phyloP scores from a whole-genome alignment of 345 rosid genomes.

The Gossypium longicalyx region DNA sequence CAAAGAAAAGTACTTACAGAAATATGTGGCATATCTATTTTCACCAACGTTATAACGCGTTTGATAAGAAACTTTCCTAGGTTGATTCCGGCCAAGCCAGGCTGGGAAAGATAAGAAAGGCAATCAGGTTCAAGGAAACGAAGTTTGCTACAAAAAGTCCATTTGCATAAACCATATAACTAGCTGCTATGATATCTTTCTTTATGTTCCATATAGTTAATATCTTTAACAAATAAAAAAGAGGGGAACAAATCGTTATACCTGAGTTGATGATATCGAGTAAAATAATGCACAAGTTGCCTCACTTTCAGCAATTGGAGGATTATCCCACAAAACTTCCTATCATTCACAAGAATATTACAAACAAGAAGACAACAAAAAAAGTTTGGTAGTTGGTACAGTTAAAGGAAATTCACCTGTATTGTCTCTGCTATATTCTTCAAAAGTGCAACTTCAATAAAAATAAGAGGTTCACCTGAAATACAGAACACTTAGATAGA shows the following conservation, averaged over 20 bases:
- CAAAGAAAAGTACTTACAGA: conserved; percentile 51
- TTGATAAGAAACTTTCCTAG: conserved; percentile 91
- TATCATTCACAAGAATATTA: conserved; percentile 23
- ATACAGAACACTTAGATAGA: neutral
- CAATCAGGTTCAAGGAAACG: conserved; percentile 13
- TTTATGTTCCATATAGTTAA: neutral
- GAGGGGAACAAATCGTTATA: conserved; percentile 9
- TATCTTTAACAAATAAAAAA: neutral
- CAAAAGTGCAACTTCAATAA: conserved; percentile 92
- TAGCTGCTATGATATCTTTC: conserved; percentile 1
- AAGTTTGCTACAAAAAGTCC: neutral
- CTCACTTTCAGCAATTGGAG: conserved; percentile 71
- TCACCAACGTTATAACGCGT: conserved; percentile 79
- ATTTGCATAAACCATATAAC: neutral
- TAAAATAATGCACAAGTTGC: conserved; percentile 87
- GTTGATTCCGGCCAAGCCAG: conserved; percentile 96
- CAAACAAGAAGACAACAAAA: conserved; percentile 11
- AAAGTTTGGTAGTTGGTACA: neutral
- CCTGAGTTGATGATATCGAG: conserved; percentile 97
- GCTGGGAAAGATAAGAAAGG: conserved; percentile 50
- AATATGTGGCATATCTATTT: conserved; percentile 82
- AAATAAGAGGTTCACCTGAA: conserved; percentile 94
- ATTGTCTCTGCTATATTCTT: conserved; percentile 70
- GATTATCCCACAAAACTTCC: conserved; percentile 97
- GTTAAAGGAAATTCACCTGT: conserved; percentile 45